Base-by-base conservation (phyloP, 208 protist species). In the Leishmania guyanensis region DNA sequence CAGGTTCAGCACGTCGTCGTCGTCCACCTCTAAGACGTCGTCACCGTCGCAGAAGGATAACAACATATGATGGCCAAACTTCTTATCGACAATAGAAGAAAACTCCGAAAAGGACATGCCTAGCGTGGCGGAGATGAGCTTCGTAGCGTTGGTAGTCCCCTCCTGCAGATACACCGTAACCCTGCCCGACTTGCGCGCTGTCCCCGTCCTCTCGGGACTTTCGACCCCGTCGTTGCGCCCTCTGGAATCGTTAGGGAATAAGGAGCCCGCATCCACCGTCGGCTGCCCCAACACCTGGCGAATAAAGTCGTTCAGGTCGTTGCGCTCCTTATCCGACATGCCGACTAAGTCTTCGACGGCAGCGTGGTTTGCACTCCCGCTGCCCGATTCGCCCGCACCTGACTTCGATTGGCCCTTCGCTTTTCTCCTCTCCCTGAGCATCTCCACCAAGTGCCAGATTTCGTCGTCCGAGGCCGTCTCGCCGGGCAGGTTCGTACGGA, bases 1-100 rank as follows among this genome's bases (percentile, higher is more conserved):
- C 92, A 97, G 94, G 70, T 87, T 85, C 56, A 97, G 88, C 54
- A 94, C 90, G 70, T 97, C 92, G 56, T 96, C 92, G 74, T 97
- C 94, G 72, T 97, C 94, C 75, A 97, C 71, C 78, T 94, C 88
- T 66, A 97, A 91, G 5, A 93, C 46, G 84, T 96, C 94, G 5
- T 95, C 90, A 26, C 87, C 94, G 69, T 97, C 92, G 78, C 93
- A 92, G 77, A 97, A 97, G 65, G 91, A 94, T 51, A 95, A 75
- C 17, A 58, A 79, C 89, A 91, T 93, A 77, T 88, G 90, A 51
- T 86, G 81, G 58, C 89, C 91, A 78, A 90, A 96, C 84, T 97
- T 97, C 81, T 93, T 94, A 74, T 94, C 90, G 60, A 97, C 89
- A 70, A 92, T 92, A 14, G 33, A 68, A 29, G 46, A 73, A 77